phyloP scores from a whole-genome alignment of 2,329 filamentous ascomycete genomes.

The Cladosporium sp. region DNA sequence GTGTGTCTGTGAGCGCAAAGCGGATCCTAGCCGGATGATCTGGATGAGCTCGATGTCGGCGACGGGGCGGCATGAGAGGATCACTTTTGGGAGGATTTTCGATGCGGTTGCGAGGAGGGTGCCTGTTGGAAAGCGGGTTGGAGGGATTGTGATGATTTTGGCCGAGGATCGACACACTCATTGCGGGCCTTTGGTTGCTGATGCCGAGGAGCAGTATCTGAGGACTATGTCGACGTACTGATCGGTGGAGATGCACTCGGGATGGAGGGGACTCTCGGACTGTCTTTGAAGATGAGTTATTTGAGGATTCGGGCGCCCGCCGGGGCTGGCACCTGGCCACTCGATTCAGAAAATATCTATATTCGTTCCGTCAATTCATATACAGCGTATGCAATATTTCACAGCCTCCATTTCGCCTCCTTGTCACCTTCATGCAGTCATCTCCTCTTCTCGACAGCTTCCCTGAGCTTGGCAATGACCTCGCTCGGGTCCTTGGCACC shows the following conservation, averaged over 20 bases:
- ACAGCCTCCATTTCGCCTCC: conserved; percentile 2
- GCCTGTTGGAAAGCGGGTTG: not conserved
- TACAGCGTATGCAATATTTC: conserved; percentile 1
- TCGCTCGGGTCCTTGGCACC: conserved; percentile 84
- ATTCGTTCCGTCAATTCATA: conserved; percentile 1
- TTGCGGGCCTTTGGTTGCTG: not conserved
- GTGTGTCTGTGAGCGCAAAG: too few relatives aligned
- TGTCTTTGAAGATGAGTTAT: not conserved
- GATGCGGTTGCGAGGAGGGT: not conserved
- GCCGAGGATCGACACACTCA: not conserved
- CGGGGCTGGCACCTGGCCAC: not conserved
- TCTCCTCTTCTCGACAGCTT: conserved; percentile 69
- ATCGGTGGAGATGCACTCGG: not conserved
- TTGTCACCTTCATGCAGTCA: conserved; percentile 20
- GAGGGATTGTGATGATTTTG: not conserved
- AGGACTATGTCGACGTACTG: not conserved
- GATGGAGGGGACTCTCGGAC: not conserved
- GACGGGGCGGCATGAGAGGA: not conserved
- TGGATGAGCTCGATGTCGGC: not conserved
- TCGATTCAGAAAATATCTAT: not conserved
- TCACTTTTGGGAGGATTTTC: not conserved
- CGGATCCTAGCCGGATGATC: not conserved
- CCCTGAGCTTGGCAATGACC: conserved; percentile 79
- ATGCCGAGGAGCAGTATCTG: not conserved
- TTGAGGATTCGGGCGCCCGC: too few relatives aligned